These are phyloP conservation scores for Capsicum pubescens DNA, from an alignment of 257 asterid genomes.

Conservation along the genomic window DNA sequence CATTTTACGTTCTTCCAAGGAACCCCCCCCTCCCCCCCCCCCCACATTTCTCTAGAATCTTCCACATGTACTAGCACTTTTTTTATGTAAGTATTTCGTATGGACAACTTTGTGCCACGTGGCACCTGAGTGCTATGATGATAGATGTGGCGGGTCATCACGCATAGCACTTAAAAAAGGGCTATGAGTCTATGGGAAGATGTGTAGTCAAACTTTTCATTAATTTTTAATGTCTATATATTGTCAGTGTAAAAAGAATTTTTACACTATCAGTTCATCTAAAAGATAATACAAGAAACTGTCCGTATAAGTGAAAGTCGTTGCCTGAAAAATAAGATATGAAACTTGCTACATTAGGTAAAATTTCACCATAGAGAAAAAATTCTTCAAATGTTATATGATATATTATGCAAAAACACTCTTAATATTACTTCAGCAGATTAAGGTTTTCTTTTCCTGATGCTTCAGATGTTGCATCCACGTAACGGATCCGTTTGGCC, in stretches of 20 bases:
- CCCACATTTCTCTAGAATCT: too few species aligned
- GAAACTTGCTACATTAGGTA: not conserved
- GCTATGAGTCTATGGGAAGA: not conserved
- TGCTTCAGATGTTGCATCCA: not conserved
- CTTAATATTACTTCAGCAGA: not conserved
- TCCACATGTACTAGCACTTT: too few species aligned
- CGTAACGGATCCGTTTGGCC: not conserved
- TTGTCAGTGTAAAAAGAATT: not conserved
- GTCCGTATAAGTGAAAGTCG: not conserved
- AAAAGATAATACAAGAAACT: not conserved
- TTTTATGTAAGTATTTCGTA: too few species aligned
- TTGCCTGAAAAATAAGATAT: not conserved
- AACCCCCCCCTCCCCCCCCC: too few species aligned
- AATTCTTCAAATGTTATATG: not conserved
- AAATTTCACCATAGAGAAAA: not conserved
- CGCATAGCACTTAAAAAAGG: not conserved
- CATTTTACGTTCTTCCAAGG: too few species aligned
- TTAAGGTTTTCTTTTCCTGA: not conserved
- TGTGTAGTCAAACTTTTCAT: not conserved
- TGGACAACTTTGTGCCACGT: too few species aligned
- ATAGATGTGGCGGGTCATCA: too few species aligned
- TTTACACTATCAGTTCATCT: not conserved
- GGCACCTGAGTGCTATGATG: too few species aligned
- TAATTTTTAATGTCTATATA: not conserved
- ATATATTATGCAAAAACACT: too few species aligned